A percentile compares a stretch with the other conserved stretches of the same genome.
Conservation (phyloP, 2,329 filamentous ascomycete species). For the Endoconidiophora polonica region DNA sequence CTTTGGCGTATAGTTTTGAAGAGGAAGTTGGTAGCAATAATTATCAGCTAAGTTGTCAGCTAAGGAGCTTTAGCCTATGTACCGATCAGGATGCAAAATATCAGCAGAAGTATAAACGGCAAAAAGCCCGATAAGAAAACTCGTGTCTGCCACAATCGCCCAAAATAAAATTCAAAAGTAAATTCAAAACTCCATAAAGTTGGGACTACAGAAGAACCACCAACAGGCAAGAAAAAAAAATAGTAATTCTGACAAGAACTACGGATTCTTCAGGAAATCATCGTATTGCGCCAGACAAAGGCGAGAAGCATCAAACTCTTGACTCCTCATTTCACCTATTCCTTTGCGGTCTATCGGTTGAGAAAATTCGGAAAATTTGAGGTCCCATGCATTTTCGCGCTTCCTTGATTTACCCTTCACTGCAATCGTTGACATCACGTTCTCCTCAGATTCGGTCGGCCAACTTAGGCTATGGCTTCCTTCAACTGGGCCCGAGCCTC, state of each 20-base stretch:
- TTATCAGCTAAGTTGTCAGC: not conserved
- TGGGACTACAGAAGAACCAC: not conserved
- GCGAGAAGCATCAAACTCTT: not conserved
- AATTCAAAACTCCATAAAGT: not conserved
- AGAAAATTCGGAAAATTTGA: slow-evolving; percentile 3
- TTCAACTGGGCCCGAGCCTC: not conserved
- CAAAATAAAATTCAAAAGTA: not conserved
- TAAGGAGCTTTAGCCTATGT: not conserved
- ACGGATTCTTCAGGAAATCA: no score
- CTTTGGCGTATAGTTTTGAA: not conserved
- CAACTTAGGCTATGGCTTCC: slow-evolving; percentile 8
- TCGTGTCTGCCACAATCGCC: not conserved
- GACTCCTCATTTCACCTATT: not conserved
- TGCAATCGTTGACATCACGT: slow-evolving; percentile 1
- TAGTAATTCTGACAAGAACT: no score
- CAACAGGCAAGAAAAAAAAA: not conserved
- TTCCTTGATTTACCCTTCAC: slow-evolving; percentile 6
- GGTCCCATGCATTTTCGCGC: slow-evolving; percentile 5
- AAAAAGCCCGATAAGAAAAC: not conserved
- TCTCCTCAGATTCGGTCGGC: slow-evolving; percentile 1
- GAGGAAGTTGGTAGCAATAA: not conserved
- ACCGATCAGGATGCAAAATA: not conserved
- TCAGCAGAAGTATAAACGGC: not conserved
- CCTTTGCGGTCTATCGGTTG: not conserved
- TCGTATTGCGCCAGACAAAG: not conserved